Evolutionary conservation across 2,329 filamentous ascomycete species (phyloP), one percentile per base, ranked within the genome.

Genomic region (Daldinia sp.): DNA sequence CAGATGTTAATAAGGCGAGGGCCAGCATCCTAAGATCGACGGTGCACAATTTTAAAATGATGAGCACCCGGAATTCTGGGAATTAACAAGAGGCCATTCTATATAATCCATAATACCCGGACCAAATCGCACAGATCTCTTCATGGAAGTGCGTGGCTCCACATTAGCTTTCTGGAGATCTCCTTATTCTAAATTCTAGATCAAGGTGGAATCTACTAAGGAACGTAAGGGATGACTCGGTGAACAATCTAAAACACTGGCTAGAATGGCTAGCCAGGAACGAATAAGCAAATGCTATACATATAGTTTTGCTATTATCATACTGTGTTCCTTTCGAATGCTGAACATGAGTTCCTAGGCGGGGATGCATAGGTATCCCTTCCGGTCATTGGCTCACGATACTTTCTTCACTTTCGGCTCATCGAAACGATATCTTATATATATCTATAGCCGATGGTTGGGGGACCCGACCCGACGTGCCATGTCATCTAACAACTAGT

Each of bases 171-270:
- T 15, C 9, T 19, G 43, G 19, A 51, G 27, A n/a, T 32, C 27
- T 13, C 11, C 19, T 29, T 29, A 21, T 47, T 7, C 25, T 30
- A 5, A 41, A 51, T 32, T 15, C 23, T 39, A 19, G 29, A 7
- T n/a, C 41, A 25, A 45, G 41, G 41, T 37, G 19, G 25, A 34
- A 52, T 45, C 11, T 34, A 15, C 3, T 3, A 2, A n/a, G 7
- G n/a, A 39, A 61, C 15, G 61, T 23, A 64, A 64, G 61, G 64
- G 64, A 64, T 62, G 41, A 23, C 45, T 32, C 30, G 39, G 47
- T 25, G 17, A 32, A 29, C 27, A 39, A 51, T 58, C 30, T 30
- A 35, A 32, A 37, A 15, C 17, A 23, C 15, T 29, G 10, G 15
- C 15, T 21, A 17, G 9, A 27, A 39, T 19, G n/a, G 7, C 19